Base-by-base conservation (phyloP, 176 grass and related monocot species). In the Urochloa ruziziensis region DNA sequence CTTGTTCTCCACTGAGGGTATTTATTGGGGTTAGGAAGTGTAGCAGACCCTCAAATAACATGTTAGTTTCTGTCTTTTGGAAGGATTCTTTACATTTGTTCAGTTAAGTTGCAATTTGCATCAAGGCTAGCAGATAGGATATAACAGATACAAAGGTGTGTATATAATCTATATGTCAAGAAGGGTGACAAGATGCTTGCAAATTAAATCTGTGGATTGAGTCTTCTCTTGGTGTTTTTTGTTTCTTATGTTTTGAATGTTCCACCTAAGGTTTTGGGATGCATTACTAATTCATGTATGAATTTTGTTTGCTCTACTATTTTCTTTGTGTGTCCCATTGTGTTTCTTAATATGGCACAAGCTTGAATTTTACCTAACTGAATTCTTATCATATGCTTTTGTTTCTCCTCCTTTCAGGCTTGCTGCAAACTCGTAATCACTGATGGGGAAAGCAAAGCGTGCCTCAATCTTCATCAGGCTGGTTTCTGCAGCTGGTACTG, bases 401-500 rank as follows among this genome's bases (percentile, higher is more conserved):
- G 30, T 39, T 37, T 39, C 10, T 24, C 63, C 23, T 68, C 48
- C 36, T 39, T 67, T 28, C 62, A 80, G 78, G 7, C 18, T 52
- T 0, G 10, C 14, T 39, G 34, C 15, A 39, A 48, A 24, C 47
- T 79, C 0, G 8, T 49, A 64, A 18, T 10, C 30, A 25, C 3
- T 67, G 19, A 80, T 80, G 78, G 78, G 78, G 23, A 80, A 80
- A 15, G 63, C 78, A 40, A 80, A 80, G 78, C 78, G 78, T 5
- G 78, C 78, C 3, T 80, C 78, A 28, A 68, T 80, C 32, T 80
- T 80, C 32, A 80, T 80, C 78, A 67, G 78, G 62, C 47, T 80
- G 44, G 78, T 80, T 53, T 80, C 78, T 53, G 78, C 78, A 80
- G 78, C 78, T 67, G 78, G 78, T 9, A 80, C 78, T 19, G 78